Evolutionary conservation across 2,329 filamentous ascomycete genomes (phyloP).

Genomic region (Aspergillus clavatus): DNA sequence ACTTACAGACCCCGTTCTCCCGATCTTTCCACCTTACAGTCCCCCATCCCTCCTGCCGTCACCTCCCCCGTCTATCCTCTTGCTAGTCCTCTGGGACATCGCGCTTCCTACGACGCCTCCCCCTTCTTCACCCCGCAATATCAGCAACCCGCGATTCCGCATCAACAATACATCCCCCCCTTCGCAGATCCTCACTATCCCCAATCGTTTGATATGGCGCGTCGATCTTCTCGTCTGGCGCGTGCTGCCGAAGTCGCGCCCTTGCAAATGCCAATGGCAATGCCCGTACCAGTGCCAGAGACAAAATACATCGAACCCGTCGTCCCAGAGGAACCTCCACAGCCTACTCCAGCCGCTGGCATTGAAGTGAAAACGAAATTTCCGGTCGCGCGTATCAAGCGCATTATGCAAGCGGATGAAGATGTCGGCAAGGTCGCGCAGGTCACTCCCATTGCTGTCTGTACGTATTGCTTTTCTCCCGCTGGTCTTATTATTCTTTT

Average conservation of each 20-base stretch:
- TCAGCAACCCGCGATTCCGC: constrained; percentile 22
- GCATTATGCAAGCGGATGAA: constrained; percentile 98
- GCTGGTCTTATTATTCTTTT: too few species aligned
- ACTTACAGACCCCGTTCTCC: constrained; percentile 47
- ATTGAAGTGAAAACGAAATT: constrained; percentile 90
- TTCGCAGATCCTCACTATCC: constrained; percentile 17
- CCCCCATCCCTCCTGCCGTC: constrained; percentile 35
- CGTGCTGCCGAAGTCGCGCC: constrained; percentile 28
- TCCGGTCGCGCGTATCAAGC: constrained; percentile 93
- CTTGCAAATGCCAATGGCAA: too few species aligned
- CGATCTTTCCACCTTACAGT: constrained; percentile 48
- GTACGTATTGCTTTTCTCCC: constrained; percentile 50
- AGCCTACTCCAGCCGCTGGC: constrained; percentile 43
- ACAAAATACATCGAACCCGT: constrained; percentile 20
- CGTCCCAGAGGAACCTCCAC: constrained; percentile 17
- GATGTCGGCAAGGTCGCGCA: constrained; percentile 98
- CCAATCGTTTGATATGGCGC: constrained; percentile 37
- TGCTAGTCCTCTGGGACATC: constrained; percentile 33
- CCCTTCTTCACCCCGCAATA: constrained; percentile 42
- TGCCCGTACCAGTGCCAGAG: too few species aligned
- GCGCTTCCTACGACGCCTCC: constrained; percentile 44
- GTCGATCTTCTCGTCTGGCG: constrained; percentile 37
- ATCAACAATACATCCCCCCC: constrained; percentile 37
- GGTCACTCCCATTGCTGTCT: constrained; percentile 90
- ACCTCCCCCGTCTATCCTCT: constrained; percentile 27